These are phyloP conservation scores for Cryptococcus maquisensis DNA, from an alignment of 1,284 basidiomycete species.

Conservation along the genomic window DNA sequence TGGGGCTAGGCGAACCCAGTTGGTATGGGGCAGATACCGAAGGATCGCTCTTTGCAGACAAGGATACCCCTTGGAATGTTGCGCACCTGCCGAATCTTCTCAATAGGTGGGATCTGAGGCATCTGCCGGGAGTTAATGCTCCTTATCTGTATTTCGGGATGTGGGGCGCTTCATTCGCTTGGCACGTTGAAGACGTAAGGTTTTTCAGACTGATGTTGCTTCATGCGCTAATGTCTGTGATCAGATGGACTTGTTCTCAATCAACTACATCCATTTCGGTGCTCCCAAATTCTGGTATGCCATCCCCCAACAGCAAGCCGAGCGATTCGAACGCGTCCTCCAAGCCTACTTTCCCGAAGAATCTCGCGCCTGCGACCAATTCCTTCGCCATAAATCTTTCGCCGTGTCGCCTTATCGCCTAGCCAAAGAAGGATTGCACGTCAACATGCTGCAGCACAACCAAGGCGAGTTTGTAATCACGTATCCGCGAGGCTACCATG, in stretches of 20 bases:
- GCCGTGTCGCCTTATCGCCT: constrained; percentile 84
- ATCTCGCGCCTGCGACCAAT: constrained; percentile 78
- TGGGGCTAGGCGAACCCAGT: constrained; percentile 67
- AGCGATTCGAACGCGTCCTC: constrained; percentile 74
- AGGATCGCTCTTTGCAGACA: constrained; percentile 81
- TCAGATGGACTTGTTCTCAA: constrained; percentile 92
- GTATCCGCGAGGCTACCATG: constrained; percentile 89
- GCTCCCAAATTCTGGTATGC: constrained; percentile 97
- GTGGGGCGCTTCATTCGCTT: constrained; percentile 98
- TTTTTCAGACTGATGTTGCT: too few species aligned
- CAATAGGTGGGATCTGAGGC: constrained; percentile 66
- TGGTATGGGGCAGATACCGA: constrained; percentile 97
- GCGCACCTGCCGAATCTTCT: constrained; percentile 82
- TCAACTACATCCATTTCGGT: constrained; percentile 99
- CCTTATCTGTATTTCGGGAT: constrained; percentile 99
- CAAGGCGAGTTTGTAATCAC: constrained; percentile 94
- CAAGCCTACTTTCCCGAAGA: constrained; percentile 81
- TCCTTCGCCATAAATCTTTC: constrained; percentile 94
- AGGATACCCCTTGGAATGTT: constrained; percentile 86
- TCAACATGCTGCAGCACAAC: constrained; percentile 85
- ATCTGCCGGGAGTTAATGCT: constrained; percentile 89
- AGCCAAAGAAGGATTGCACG: constrained; percentile 71
- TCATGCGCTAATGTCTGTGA: not conserved
- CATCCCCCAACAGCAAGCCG: constrained; percentile 77
- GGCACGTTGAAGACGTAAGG: constrained; percentile 83